Evolutionary conservation across 2,329 filamentous ascomycete genomes (phyloP).

Genomic region (Pseudocercospora ulei): DNA sequence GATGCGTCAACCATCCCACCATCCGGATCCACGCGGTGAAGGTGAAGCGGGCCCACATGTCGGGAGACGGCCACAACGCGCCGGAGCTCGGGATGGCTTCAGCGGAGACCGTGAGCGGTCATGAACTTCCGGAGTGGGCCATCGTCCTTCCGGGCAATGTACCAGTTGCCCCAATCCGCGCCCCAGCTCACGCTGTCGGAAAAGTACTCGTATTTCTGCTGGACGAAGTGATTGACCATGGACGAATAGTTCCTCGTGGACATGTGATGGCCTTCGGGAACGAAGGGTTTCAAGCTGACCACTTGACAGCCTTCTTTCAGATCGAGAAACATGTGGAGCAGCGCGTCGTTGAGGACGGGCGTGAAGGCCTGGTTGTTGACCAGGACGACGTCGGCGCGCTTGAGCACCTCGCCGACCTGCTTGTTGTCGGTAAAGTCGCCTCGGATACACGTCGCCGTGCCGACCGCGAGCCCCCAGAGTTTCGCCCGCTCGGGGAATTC

Average conservation of each 20-base stretch:
- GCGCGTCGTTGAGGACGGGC: constrained; percentile 69
- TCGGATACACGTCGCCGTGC: constrained; percentile 65
- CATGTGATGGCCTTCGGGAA: constrained; percentile 67
- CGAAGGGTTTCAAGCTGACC: constrained; percentile 85
- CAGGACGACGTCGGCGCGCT: constrained; percentile 83
- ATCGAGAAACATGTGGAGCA: constrained; percentile 85
- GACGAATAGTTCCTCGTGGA: constrained; percentile 66
- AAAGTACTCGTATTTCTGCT: constrained; percentile 61
- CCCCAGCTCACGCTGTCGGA: constrained; percentile 79
- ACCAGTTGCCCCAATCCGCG: constrained; percentile 66
- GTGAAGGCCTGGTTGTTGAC: constrained; percentile 98
- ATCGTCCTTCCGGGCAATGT: constrained; percentile 70
- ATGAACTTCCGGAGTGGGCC: constrained; percentile 45
- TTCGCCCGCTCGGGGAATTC: constrained; percentile 80
- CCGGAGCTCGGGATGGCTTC: too few relatives aligned
- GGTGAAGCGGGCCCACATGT: too few relatives aligned
- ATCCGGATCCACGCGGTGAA: too few relatives aligned
- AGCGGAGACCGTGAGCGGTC: constrained; percentile 27
- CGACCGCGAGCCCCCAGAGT: constrained; percentile 77
- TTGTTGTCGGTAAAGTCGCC: constrained; percentile 74
- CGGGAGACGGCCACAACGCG: too few relatives aligned
- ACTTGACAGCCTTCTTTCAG: constrained; percentile 83
- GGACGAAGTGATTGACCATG: constrained; percentile 68
- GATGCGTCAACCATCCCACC: too few relatives aligned
- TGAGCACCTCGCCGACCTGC: constrained; percentile 61